These are phyloP conservation scores for Aspergillus japonicus DNA, from an alignment of 2,329 filamentous ascomycete genomes.

Conservation along the genomic window DNA sequence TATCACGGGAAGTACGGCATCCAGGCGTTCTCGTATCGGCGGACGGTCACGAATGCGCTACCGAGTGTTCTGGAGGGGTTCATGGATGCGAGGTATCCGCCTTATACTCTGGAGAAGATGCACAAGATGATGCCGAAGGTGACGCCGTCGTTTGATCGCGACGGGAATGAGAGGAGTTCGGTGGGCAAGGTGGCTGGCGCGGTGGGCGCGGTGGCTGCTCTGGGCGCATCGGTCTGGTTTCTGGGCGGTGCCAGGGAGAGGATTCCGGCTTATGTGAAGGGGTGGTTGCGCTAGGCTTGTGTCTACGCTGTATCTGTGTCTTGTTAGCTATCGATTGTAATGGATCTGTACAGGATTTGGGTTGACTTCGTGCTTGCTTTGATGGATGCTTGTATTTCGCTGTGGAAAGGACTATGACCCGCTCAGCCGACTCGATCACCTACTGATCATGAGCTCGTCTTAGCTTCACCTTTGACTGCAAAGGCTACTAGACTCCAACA, in stretches of 20 bases:
- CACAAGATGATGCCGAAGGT: not conserved
- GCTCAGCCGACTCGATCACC: no score
- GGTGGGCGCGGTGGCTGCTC: not conserved
- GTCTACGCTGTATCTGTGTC: not conserved
- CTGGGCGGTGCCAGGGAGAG: not conserved
- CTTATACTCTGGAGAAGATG: not conserved
- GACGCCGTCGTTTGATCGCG: not conserved
- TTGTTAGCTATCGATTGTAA: not conserved
- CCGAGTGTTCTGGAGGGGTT: not conserved
- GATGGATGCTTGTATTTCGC: no score
- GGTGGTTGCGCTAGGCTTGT: not conserved
- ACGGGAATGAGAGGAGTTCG: not conserved
- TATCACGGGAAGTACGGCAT: conserved; percentile 15
- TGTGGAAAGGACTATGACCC: no score
- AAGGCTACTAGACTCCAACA: conserved; percentile 15
- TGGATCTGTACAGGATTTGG: no score
- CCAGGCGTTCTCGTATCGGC: not conserved
- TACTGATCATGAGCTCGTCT: conserved; percentile 6
- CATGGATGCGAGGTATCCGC: not conserved
- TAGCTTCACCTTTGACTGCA: conserved; percentile 3
- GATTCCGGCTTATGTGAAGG: not conserved
- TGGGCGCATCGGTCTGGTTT: not conserved
- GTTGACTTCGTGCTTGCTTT: no score
- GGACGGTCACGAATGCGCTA: not conserved
- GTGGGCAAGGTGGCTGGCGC: not conserved